Conservation (phyloP, 192 early-diverging fungal species). For the Coemansia sp. region DNA sequence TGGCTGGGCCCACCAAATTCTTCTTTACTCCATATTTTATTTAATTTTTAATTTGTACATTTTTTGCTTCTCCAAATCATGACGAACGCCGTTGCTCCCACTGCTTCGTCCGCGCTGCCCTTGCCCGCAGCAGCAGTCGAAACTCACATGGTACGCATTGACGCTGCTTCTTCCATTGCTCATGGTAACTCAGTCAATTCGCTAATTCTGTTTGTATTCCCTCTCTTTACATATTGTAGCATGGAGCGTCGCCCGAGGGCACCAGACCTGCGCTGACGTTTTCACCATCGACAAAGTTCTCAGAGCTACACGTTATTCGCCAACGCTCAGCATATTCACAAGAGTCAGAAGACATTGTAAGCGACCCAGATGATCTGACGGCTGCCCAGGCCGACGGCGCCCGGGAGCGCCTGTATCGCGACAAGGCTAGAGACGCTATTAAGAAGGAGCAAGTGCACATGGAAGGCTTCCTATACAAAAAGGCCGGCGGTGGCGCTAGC, state of each 20-base stretch:
- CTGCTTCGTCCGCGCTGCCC: slow-evolving; percentile 50
- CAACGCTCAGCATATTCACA: slow-evolving; percentile 13
- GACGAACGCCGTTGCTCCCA: slow-evolving; percentile 25
- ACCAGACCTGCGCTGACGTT: slow-evolving; percentile 38
- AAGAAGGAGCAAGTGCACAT: slow-evolving; percentile 53
- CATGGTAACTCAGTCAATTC: background rate
- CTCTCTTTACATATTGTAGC: slow-evolving; percentile 18
- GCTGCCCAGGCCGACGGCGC: slow-evolving; percentile 28
- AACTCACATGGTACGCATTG: slow-evolving; percentile 20
- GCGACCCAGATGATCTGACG: slow-evolving; percentile 48
- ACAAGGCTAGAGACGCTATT: slow-evolving; percentile 44
- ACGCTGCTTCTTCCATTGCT: background rate
- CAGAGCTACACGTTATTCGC: slow-evolving; percentile 13
- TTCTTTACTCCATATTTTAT: slow-evolving; percentile 11
- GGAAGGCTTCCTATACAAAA: slow-evolving; percentile 51
- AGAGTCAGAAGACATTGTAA: slow-evolving; percentile 44
- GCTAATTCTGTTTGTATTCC: slow-evolving; percentile 1
- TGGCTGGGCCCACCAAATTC: background rate
- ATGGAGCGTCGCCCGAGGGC: slow-evolving; percentile 11
- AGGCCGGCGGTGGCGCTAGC: slow-evolving; percentile 46
- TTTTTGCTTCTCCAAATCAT: slow-evolving; percentile 12
- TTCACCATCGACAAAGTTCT: slow-evolving; percentile 48
- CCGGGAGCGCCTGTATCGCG: slow-evolving; percentile 32
- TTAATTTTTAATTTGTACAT: slow-evolving; percentile 3
- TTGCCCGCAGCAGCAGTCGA: slow-evolving; percentile 22